Conservation (phyloP, 2,329 filamentous ascomycete genomes). For the Sarocladium strictum region DNA sequence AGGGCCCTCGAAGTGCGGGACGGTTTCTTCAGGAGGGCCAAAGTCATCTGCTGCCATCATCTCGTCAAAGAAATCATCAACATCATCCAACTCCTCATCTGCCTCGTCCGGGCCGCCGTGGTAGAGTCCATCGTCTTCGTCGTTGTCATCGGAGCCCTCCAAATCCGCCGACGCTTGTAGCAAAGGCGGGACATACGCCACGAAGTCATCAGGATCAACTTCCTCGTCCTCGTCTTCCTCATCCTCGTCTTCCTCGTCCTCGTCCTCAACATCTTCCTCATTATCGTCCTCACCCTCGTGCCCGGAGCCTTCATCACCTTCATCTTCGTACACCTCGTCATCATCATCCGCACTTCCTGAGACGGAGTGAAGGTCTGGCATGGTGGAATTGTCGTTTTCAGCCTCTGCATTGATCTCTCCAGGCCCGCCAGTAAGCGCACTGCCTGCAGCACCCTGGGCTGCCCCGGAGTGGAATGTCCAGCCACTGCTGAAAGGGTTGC, state of each 20-base stretch:
- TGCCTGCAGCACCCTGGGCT: too few species aligned
- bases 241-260: constrained; percentile 9
- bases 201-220: background rate
- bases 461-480: too few species aligned
- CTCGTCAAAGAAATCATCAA: too few species aligned
- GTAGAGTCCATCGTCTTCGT: too few species aligned
- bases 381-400: constrained; percentile 15
- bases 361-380: constrained; percentile 12
- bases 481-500: too few species aligned
- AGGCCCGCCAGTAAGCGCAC: too few species aligned
- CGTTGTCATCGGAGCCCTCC: background rate
- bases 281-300: constrained; percentile 16
- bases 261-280: constrained; percentile 9
- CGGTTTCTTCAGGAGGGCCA: too few species aligned
- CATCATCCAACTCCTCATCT: background rate
- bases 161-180: too few species aligned
- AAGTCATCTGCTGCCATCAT: too few species aligned
- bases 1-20: too few species aligned
- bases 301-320: constrained; percentile 15
- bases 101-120: too few species aligned
- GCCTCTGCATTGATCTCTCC: background rate
- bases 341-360: constrained; percentile 13
- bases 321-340: constrained; percentile 15
- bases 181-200: too few species aligned
- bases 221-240: constrained; percentile 1